Evolutionary conservation across 306 rosid species (phyloP).

Genomic region (Crotalaria pallida): DNA sequence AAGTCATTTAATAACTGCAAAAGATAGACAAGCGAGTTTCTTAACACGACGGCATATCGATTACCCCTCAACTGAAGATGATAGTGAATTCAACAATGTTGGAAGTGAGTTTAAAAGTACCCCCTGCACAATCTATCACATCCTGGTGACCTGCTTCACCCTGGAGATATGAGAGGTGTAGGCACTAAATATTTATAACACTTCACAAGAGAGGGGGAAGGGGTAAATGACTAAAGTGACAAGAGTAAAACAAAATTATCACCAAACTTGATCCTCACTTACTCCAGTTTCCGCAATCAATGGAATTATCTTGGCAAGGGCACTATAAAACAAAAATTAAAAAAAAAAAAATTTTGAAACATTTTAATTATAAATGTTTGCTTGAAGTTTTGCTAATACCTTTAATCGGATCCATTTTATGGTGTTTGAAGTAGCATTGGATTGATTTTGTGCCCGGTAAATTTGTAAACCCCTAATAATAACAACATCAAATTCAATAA

Average conservation of each 20-base stretch:
- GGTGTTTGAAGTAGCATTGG: no score
- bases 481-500: no score
- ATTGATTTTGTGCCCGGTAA: no score
- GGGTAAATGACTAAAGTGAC: not conserved
- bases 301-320: constrained; percentile 88
- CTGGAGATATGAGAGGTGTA: constrained; percentile 41
- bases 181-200: not conserved
- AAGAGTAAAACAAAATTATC: not conserved
- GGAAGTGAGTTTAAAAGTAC: constrained; percentile 79
- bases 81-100: constrained; percentile 51
- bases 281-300: not conserved
- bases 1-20: not conserved
- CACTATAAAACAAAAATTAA: no score
- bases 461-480: no score
- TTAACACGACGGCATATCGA: constrained; percentile 5
- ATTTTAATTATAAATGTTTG: no score
- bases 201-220: not conserved
- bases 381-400: no score
- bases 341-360: no score
- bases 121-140: constrained; percentile 66
- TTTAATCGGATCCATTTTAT: no score
- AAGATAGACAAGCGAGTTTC: not conserved
- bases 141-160: constrained; percentile 90
- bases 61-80: constrained; percentile 67
- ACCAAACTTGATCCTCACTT: constrained; percentile 14